Evolutionary conservation across 345 rosid genomes (phyloP), one percentile per base, ranked within the genome.

Genomic region (Gynandropsis gynandra): DNA sequence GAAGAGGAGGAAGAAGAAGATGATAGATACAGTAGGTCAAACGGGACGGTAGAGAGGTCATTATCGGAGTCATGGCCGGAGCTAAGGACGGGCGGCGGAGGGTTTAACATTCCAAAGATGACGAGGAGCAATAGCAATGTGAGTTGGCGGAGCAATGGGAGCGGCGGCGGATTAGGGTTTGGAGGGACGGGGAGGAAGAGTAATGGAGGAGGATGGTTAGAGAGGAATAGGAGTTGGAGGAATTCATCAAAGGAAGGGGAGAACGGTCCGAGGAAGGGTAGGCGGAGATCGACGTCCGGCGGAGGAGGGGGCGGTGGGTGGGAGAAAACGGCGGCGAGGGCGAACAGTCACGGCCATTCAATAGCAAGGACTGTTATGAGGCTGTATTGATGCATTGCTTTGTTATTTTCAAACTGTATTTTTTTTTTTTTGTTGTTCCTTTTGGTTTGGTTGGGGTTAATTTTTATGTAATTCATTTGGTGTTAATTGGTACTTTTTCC

Each of bases 111-210:
- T 37, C 78, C 94, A 9, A 85, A 78, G 80, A 48, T 88, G 50
- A 44, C 73, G 66, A 77, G 99, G 64, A 93, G 99, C 75, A 93
- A 88, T 27, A 93, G 97, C 67, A 88, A 89, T 37, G 94, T 81
- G 18, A 88, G 95, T 62, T 93, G 88, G 84, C 63, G 99, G 70
- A 85, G 81, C 62, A 73, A 89, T 0, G 66, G 73, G 7, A 64
- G 59, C 51, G 53, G 57, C 44, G 65, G 59, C 51, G 53, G 57
- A 48, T 67, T 64, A 10, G 83, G 71, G 37, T 67, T 66, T 14
- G 83, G 72, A 4, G 78, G 77, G n/a, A 60, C 74, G 53, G 15
- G 64, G 74, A 59, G 70, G 58, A 52, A 73, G 78, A 74, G 63
- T 1, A 85, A 78, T 64, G 40, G 69, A 4, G 74, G 70, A 52